Evolutionary conservation across 129 eudicot species (phyloP), one percentile per base, ranked within the genome.

Genomic region (Erigeron canadensis): DNA sequence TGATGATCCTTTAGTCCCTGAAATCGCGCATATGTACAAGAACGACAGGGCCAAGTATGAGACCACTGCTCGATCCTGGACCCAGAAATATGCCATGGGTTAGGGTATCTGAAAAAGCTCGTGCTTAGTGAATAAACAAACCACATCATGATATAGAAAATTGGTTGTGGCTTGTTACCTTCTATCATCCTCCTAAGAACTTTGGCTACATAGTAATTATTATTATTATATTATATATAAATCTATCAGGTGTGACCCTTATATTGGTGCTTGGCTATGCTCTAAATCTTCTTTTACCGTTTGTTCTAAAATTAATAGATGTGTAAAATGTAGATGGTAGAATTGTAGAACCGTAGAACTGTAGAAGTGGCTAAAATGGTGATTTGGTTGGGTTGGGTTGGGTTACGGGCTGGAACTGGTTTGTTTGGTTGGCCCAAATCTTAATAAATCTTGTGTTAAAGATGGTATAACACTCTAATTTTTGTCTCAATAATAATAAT

Each of bases 81-180:
- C 96, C 81, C 96, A 89, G 83, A 89, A 89, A 59, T 89, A 89
- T 74, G 96, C 96, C 37, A 89, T 89, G 96, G 88, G 93, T 7
- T 89, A 77, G 71, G 53, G 23, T 11, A 21, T 59, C 38, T 72
- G 47, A 68, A 28, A n/a, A 13, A 63, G 46, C 21, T 1, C 28
- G 18, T 22, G 42, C 12, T 71, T 66, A 42, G 45, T 74, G 44
- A 23, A 74, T 63, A 63, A 70, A 16, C 40, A 63, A 70, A 28
- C 23, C 34, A 47, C 43, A 43, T 69, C 61, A 44, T 67, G 54
- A 47, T 40, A 68, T 69, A 68, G 47, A 58, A 57, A 43, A 6
- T 68, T 76, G 62, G 69, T 38, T 58, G 37, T 59, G 75, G 69
- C 22, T 76, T 76, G 42, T 23, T 57, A 58, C 74, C 45, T 56